phyloP scores from a whole-genome alignment of 208 protist genomes.

The Strigomonas culicis region DNA sequence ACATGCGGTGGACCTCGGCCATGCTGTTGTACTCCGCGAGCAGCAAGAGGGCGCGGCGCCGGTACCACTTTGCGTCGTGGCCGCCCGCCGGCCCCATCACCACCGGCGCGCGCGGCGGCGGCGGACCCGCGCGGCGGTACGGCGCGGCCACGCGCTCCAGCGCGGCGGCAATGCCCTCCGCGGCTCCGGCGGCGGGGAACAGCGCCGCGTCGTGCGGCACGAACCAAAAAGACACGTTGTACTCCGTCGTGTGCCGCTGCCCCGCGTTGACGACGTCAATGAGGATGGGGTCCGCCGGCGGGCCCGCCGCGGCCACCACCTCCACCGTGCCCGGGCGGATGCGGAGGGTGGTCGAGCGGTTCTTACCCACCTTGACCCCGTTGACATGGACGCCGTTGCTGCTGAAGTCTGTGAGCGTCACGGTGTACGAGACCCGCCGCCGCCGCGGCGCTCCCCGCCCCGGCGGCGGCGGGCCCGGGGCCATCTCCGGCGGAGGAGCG shows the following conservation, averaged over 20 bases:
- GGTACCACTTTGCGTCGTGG: neutral
- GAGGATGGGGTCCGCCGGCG: conserved; percentile 32
- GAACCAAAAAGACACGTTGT: conserved; percentile 46
- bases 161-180: conserved; percentile 1
- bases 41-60: conserved; percentile 25
- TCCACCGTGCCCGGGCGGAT: neutral
- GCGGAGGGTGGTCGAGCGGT: neutral
- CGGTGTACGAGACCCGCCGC: neutral
- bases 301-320: too few relatives aligned
- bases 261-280: conserved; percentile 51
- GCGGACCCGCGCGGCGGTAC: neutral
- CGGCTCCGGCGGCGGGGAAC: neutral
- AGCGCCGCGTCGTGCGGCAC: neutral
- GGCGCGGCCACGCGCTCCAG: neutral
- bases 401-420: conserved; percentile 51
- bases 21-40: conserved; percentile 36
- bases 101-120: neutral
- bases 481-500: neutral
- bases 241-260: conserved; percentile 22
- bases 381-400: conserved; percentile 51
- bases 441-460: too few relatives aligned
- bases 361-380: conserved; percentile 30
- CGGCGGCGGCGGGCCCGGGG: neutral
- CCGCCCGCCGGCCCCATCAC: neutral
- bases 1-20: conserved; percentile 49